Evolutionary conservation across 192 early-diverging fungal species (phyloP), one percentile per base, ranked within the genome.

Genomic region (Obelidium mucronatum): DNA sequence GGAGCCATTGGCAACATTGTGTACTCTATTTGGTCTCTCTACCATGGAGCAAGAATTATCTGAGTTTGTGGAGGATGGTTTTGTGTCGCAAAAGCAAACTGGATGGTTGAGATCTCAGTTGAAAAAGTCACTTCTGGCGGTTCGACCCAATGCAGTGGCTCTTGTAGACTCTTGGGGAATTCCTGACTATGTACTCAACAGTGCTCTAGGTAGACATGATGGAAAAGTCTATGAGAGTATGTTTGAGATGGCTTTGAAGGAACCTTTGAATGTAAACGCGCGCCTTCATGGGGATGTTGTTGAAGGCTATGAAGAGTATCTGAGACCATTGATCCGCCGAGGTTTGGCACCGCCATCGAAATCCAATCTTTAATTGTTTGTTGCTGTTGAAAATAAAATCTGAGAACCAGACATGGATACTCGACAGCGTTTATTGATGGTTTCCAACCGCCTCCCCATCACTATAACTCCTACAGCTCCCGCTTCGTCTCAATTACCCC

Each of bases 371-470:
- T 53, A 72, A 72, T 31, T 60, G 13, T 60, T 17, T 26, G n/a
- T 60, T 60, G 59, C 17, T 52, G n/a, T 52, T 52, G 13, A 52
- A 52, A 15, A 15, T 13, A 13, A 52, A 13, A n/a, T 52, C n/a
- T 52, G 13, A n/a, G 51, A n/a, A 13, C n/a, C n/a, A n/a, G n/a
- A n/a, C n/a, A n/a, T n/a, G n/a, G n/a, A n/a, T n/a, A n/a, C n/a
- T n/a, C n/a, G n/a, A n/a, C 69, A 58, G 59, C 78, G 84, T 3
- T 74, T 85, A 24, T 58, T 98, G 8, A 94, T 98, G 24, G 95
- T 99, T 2, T 98, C 96, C 0, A 99, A 98, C 86, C 87, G 97
- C 34, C 85, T 98, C 56, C 98, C 98, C 34, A 91, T 99, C 73
- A 99, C 97, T 2, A 92, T 96, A 40, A 24, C 28, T 13, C 62